Evolutionary conservation across 116 monocot genomes (phyloP), one percentile per base, ranked within the genome.

Genomic region (Zostera marina): DNA sequence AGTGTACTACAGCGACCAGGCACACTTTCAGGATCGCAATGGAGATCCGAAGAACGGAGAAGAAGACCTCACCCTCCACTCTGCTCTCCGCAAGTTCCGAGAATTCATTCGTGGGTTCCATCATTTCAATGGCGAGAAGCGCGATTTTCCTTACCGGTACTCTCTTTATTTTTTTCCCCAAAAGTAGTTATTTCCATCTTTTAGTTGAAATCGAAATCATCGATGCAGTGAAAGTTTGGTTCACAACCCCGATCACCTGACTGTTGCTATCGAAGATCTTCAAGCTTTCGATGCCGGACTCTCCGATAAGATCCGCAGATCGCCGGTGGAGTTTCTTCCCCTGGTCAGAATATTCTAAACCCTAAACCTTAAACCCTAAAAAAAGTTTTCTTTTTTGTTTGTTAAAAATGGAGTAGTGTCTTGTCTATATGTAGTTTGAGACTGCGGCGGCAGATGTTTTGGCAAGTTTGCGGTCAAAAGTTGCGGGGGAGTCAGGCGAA

Each of bases 1-100:
- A 22, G 90, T 96, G 61, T 83, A 76, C 81, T 89, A 89, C 76
- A 96, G 96, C 68, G 96, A 96, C 66, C 96, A 89, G 58, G 96
- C 96, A 56, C 89, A 89, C 82, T 96, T 96, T 57, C 96, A 89
- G 1, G 74, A 63, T 38, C 88, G 87, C 67, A 77, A 73, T 63
- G 81, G 72, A 7, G 82, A 82, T 55, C 77, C 84, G 11, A 72
- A 78, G 46, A 48, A 57, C 26, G 58, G 64, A 58, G 72, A 72
- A 58, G 72, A 72, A 51, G 62, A 71, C 26, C 74, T 80, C 72
- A 85, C 85, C 43, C 73, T 67, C 74, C 96, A 96, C 72, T 59
- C 96, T 54, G 85, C 85, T 60, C 85, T 89, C 60, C 90, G 89
- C 68, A 96, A 96, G 78, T 85, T 96, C 80, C 81, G 84, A 72